A percentile compares a stretch with the other conserved stretches of the same genome.
Conservation (phyloP, 208 protist genomes). For the Herpetomonas samuelpessoai region DNA sequence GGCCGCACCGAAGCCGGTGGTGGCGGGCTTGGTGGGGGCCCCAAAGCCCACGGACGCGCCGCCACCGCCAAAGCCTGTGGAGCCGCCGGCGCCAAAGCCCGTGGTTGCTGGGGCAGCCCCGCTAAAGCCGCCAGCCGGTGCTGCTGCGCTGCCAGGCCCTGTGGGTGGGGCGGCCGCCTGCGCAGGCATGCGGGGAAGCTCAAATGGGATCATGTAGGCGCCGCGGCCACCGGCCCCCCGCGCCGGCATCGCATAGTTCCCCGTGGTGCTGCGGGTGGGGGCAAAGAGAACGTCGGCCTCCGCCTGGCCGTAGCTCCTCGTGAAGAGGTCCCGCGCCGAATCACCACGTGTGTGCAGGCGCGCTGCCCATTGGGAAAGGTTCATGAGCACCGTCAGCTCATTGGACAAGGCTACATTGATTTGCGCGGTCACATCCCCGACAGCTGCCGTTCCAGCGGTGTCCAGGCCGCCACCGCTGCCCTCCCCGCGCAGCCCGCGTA, state of each 20-base stretch:
- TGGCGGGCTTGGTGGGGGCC: neutral
- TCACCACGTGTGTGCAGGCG: conserved; percentile 54
- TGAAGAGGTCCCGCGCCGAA: conserved; percentile 53
- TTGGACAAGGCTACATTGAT: conserved; percentile 68
- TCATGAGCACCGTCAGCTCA: conserved; percentile 55
- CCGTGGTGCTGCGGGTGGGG: conserved; percentile 6
- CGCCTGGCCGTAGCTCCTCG: conserved; percentile 56
- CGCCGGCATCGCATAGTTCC: neutral
- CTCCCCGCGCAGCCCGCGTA: neutral
- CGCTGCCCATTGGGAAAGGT: conserved; percentile 48
- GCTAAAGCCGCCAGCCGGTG: neutral
- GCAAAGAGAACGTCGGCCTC: conserved; percentile 70
- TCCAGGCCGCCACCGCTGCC: neutral
- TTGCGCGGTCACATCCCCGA: conserved; percentile 38
- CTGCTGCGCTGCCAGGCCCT: too few species aligned
- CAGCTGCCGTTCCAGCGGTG: conserved; percentile 6
- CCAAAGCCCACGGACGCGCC: neutral
- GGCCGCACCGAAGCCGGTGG: neutral
- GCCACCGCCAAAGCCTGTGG: neutral
- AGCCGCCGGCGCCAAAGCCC: conserved; percentile 3
- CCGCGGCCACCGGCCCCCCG: conserved; percentile 13
- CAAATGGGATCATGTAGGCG: conserved; percentile 19
- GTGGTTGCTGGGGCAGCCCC: neutral
- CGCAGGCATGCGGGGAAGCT: conserved; percentile 25
- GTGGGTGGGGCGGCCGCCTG: conserved; percentile 2